Conservation (phyloP, 768 basidiomycete species). For the Tulasnella sp. region DNA sequence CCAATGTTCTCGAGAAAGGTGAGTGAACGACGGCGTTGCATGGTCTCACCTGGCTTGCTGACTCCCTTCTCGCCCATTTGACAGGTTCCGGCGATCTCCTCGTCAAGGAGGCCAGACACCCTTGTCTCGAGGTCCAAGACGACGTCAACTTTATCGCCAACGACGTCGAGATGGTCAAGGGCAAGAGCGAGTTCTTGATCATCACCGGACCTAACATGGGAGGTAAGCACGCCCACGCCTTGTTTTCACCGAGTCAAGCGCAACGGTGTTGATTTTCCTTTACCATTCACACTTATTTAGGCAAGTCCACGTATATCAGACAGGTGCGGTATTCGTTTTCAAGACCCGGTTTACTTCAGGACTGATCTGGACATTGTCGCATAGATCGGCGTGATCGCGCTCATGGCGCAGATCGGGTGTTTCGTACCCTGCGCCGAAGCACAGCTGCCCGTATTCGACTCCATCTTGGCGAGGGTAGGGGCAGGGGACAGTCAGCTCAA, state of each 20-base stretch:
- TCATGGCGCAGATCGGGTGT: constrained; percentile 92
- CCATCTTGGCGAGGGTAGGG: constrained; percentile 88
- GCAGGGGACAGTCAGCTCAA: constrained; percentile 97
- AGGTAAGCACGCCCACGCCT: constrained; percentile 23
- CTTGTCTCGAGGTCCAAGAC: constrained; percentile 93
- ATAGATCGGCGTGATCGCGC: constrained; percentile 87
- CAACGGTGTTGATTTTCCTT: neutral
- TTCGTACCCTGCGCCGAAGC: constrained; percentile 91
- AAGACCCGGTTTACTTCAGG: too few relatives aligned
- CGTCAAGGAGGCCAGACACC: constrained; percentile 82
- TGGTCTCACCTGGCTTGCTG: neutral
- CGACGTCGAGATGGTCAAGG: constrained; percentile 88
- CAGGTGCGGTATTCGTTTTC: constrained; percentile 47
- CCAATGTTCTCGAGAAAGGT: constrained; percentile 69
- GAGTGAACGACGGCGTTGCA: too few relatives aligned
- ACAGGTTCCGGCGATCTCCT: constrained; percentile 70
- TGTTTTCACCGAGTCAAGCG: too few relatives aligned
- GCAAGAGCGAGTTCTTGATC: constrained; percentile 89
- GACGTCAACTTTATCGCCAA: constrained; percentile 93
- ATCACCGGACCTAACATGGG: constrained; percentile 99
- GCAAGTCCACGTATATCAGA: constrained; percentile 94
- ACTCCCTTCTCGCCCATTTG: neutral
- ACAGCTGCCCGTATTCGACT: constrained; percentile 85
- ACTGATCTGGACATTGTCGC: too few relatives aligned
- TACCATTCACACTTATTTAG: neutral